These are phyloP conservation scores for Elsinoe batatas DNA, from an alignment of 2,329 filamentous ascomycete genomes.

Conservation along the genomic window DNA sequence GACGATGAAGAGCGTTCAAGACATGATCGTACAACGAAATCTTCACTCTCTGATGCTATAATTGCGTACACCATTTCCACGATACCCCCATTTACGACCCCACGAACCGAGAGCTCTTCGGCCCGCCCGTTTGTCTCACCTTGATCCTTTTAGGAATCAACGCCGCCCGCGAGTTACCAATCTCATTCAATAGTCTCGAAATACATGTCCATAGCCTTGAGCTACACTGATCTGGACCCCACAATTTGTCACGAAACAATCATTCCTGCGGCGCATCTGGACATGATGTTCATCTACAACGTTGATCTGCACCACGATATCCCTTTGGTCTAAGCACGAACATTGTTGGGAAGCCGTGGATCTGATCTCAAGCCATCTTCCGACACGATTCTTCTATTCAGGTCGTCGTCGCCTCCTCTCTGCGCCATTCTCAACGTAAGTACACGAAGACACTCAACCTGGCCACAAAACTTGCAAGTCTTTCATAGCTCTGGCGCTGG, in stretches of 20 bases:
- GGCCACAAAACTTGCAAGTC: neutral
- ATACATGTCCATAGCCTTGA: neutral
- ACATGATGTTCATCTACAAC: neutral
- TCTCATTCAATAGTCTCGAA: neutral
- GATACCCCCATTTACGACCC: slow-evolving; percentile 2
- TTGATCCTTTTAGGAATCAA: neutral
- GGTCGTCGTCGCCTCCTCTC: neutral
- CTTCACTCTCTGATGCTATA: slow-evolving; percentile 40
- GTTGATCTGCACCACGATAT: neutral
- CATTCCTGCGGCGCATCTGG: neutral
- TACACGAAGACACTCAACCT: no score
- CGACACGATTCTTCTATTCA: neutral
- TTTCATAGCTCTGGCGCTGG: slow-evolving; percentile 8
- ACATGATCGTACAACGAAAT: slow-evolving; percentile 46
- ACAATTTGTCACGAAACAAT: slow-evolving; percentile 6
- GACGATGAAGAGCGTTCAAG: slow-evolving; percentile 44
- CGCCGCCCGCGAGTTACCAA: neutral
- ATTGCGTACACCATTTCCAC: slow-evolving; percentile 10
- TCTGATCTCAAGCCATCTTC: neutral
- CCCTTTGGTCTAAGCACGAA: no score
- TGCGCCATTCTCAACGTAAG: no score
- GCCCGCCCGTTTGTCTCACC: slow-evolving; percentile 11
- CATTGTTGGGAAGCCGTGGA: no score
- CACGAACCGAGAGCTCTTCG: slow-evolving; percentile 2
- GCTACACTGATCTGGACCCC: neutral